These are phyloP conservation scores for Xanthoparmelia taractica DNA, from an alignment of 495 filamentous ascomycete species.

Conservation along the genomic window DNA sequence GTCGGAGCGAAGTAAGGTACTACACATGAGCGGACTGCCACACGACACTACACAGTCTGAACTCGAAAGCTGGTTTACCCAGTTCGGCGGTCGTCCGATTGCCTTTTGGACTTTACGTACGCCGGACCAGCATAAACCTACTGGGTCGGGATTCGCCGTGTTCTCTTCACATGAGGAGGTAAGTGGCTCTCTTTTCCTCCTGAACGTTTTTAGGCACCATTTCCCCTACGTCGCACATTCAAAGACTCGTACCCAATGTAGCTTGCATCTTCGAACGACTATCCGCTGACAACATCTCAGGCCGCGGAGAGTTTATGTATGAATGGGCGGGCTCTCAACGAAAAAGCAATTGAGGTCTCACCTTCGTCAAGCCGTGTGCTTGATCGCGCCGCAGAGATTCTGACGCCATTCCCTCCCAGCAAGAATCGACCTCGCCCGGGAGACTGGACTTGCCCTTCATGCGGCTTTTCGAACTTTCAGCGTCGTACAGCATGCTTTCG, in stretches of 20 bases:
- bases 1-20: constrained; percentile 88
- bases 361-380: constrained; percentile 92
- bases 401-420: constrained; percentile 93
- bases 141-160: constrained; percentile 92
- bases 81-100: constrained; percentile 96
- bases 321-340: constrained; percentile 95
- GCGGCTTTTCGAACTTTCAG: constrained; percentile 78
- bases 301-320: constrained; percentile 96
- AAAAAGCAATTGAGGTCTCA: constrained; percentile 97
- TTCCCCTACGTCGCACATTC: constrained; percentile 2
- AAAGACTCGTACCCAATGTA: background rate
- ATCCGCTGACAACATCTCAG: constrained; percentile 39
- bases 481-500: constrained; percentile 97
- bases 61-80: constrained; percentile 97
- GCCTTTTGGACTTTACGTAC: constrained; percentile 98
- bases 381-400: constrained; percentile 87
- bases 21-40: constrained; percentile 93
- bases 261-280: background rate
- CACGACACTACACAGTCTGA: constrained; percentile 98
- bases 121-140: constrained; percentile 97
- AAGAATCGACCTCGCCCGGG: constrained; percentile 96
- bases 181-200: constrained; percentile 32
- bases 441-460: constrained; percentile 98
- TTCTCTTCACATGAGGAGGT: constrained; percentile 99
- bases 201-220: background rate